Conservation (phyloP, 108 stramenopile species). For the Craspedostauros australis region DNA sequence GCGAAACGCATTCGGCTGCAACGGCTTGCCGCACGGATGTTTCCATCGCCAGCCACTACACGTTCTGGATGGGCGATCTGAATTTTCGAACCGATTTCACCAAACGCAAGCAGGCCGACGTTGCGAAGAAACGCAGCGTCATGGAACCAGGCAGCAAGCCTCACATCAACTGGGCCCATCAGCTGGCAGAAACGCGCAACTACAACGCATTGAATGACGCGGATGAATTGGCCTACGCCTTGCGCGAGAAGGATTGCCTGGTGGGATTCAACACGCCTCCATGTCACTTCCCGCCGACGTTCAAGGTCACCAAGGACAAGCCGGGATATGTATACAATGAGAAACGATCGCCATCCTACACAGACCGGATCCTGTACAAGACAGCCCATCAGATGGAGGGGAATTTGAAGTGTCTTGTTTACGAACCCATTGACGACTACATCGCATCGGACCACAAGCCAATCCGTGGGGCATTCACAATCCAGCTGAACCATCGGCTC, state of each 20-base stretch:
- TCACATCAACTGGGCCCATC: conserved; percentile 11
- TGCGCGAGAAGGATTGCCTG: conserved; percentile 43
- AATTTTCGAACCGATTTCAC: conserved; percentile 46
- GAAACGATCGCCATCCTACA: conserved; percentile 72
- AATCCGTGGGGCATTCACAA: conserved; percentile 51
- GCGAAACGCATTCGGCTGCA: conserved; percentile 19
- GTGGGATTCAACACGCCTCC: conserved; percentile 41
- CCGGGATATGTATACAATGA: conserved; percentile 53
- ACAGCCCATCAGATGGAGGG: conserved; percentile 37
- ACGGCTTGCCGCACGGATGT: conserved; percentile 26
- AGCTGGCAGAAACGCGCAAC: conserved; percentile 22
- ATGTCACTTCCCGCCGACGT: conserved; percentile 77
- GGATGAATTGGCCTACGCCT: conserved; percentile 45
- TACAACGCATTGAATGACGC: conserved; percentile 38
- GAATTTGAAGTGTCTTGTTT: conserved; percentile 36
- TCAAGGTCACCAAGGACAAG: conserved; percentile 52
- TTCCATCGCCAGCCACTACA: conserved; percentile 40
- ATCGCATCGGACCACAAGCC: conserved; percentile 81
- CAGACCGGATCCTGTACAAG: conserved; percentile 78
- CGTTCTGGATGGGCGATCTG: conserved; percentile 67
- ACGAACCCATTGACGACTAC: conserved; percentile 57
- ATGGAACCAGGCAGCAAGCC: too few relatives aligned
- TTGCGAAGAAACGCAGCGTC: too few relatives aligned
- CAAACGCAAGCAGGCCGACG: conserved; percentile 2
- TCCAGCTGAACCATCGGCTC: conserved; percentile 23